Evolutionary conservation across 768 basidiomycete species (phyloP).

Genomic region (Podaxis sp.): DNA sequence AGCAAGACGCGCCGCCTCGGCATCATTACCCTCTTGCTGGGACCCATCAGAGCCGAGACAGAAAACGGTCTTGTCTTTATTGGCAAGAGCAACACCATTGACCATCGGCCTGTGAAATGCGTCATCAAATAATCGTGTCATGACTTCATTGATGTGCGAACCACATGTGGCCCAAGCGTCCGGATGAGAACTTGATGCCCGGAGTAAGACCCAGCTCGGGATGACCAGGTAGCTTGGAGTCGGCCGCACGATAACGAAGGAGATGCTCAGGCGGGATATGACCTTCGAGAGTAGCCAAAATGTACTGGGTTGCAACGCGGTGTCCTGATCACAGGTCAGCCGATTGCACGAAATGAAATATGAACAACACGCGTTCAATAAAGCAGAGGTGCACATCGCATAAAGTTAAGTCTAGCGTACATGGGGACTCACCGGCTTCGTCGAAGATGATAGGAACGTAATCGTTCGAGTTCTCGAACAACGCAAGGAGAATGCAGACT

Average conservation of each 20-base stretch:
- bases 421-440: slow-evolving; percentile 63
- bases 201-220: slow-evolving; percentile 89
- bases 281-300: slow-evolving; percentile 78
- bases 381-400: background rate
- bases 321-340: slow-evolving; percentile 51
- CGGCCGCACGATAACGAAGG: slow-evolving; percentile 81
- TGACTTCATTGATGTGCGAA: slow-evolving; percentile 22
- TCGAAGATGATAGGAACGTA: slow-evolving; percentile 75
- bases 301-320: slow-evolving; percentile 88
- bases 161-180: slow-evolving; percentile 93
- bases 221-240: slow-evolving; percentile 86
- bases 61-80: slow-evolving; percentile 76
- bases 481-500: slow-evolving; percentile 72
- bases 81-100: slow-evolving; percentile 81
- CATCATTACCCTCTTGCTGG: slow-evolving; percentile 90
- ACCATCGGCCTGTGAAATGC: slow-evolving; percentile 57
- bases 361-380: background rate
- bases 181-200: slow-evolving; percentile 92
- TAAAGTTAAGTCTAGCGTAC: background rate
- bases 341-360: slow-evolving; percentile 6
- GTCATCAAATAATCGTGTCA: background rate
- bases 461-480: slow-evolving; percentile 66
- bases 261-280: slow-evolving; percentile 72
- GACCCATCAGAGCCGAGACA: slow-evolving; percentile 88
- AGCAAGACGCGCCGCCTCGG: slow-evolving; percentile 85